phyloP scores from a whole-genome alignment of 495 filamentous ascomycete genomes.

The Xylaria intraflava region DNA sequence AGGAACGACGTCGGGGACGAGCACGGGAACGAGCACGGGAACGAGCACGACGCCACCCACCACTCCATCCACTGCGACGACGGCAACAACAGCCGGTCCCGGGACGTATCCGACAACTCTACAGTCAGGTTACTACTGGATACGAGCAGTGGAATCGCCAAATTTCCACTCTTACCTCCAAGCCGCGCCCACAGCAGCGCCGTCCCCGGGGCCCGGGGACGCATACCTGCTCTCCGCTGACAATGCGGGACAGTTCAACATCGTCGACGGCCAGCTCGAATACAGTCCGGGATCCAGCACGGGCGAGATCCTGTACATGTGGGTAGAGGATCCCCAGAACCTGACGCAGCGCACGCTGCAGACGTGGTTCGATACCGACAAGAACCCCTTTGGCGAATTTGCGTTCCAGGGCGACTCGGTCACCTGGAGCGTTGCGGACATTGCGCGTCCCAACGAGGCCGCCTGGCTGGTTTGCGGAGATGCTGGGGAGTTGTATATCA shows the following conservation, averaged over 20 bases:
- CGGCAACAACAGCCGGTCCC: neutral
- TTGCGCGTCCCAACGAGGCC: conserved; percentile 47
- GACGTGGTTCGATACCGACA: conserved; percentile 44
- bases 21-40: neutral
- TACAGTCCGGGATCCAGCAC: conserved; percentile 37
- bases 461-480: conserved; percentile 38
- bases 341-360: conserved; percentile 38
- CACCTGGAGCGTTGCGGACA: conserved; percentile 43
- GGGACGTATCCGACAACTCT: conserved; percentile 28
- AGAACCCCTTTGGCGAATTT: conserved; percentile 53
- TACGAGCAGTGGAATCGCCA: conserved; percentile 52
- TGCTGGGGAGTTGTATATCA: conserved; percentile 42
- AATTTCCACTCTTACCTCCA: conserved; percentile 60
- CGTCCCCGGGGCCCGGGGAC: conserved; percentile 4
- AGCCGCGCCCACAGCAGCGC: conserved; percentile 7
- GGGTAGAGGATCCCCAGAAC: conserved; percentile 45
- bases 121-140: conserved; percentile 50
- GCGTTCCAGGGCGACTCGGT: conserved; percentile 51
- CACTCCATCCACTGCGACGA: neutral
- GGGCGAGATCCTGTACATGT: conserved; percentile 33
- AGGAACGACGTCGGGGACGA: neutral
- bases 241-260: conserved; percentile 56
- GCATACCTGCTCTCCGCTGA: conserved; percentile 16
- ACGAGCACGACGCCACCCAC: conserved; percentile 1
- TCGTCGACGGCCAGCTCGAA: conserved; percentile 51